phyloP scores from a whole-genome alignment of 2,329 filamentous ascomycete species.

The Penicillium sp. region DNA sequence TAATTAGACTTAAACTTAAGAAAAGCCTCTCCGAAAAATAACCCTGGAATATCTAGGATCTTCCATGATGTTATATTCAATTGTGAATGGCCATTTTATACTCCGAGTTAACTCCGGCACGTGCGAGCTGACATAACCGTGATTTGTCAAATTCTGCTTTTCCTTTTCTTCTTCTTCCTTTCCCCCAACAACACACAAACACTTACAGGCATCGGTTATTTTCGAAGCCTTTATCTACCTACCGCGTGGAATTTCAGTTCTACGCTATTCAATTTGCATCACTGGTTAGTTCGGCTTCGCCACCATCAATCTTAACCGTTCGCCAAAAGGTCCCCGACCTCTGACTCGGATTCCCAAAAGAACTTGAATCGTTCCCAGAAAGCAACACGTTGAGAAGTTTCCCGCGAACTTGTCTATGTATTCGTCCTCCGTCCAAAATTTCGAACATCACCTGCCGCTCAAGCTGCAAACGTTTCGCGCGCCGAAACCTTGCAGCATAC shows the following conservation, averaged over 20 bases:
- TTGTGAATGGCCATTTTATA: not conserved
- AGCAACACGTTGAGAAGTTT: constrained; percentile 33
- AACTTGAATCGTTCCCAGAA: constrained; percentile 38
- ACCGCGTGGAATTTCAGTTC: constrained; percentile 18
- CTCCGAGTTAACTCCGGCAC: constrained; percentile 19
- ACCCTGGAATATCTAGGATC: not conserved
- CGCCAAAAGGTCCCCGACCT: constrained; percentile 19
- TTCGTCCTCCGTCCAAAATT: constrained; percentile 94
- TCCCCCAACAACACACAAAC: constrained; percentile 9
- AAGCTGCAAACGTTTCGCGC: constrained; percentile 96
- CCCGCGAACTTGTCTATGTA: constrained; percentile 79
- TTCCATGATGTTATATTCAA: not conserved
- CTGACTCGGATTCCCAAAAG: constrained; percentile 26
- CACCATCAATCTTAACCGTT: constrained; percentile 20
- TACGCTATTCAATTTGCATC: constrained; percentile 2
- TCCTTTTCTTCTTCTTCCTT: constrained; percentile 22
- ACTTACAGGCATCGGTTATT: constrained; percentile 7
- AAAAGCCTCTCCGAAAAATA: too few relatives aligned
- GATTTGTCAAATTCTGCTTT: constrained; percentile 25
- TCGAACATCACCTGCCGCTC: constrained; percentile 88
- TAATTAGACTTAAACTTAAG: not conserved
- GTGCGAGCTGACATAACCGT: constrained; percentile 26
- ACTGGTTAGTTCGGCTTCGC: constrained; percentile 18
- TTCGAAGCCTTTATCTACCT: constrained; percentile 15
- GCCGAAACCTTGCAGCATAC: constrained; percentile 87